Evolutionary conservation across 441 rosid genomes (phyloP), one percentile per base, ranked within the genome.

Genomic region (Gossypium aridum): DNA sequence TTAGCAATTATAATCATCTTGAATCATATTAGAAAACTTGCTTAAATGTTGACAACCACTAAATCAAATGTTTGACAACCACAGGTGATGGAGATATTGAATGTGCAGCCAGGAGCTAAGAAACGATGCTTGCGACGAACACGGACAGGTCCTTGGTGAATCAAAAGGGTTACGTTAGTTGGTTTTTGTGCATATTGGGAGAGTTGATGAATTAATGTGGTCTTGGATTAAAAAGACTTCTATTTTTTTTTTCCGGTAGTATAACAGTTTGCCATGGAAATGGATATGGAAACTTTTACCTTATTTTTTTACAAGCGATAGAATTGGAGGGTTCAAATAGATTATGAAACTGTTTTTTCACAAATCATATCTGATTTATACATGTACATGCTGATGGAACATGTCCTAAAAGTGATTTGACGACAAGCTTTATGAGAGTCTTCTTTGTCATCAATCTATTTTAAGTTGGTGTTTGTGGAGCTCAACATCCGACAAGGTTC

Each of bases 131-230:
- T 93, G 87, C 83, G 93, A 82, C 82, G 97, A 85, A 90, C 98
- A 23, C 90, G 86, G 79, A 91, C 98, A 0, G 93, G 96, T 76
- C 98, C 96, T n/a, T 93, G 98, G 99, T 96, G 85, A 89, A 82
- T 71, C n/a, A 7, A 71, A 73, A 62, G 25, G 3, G 23, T 74
- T 59, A 51, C 25, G 16, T 1, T 5, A 8, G 59, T 26, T 5
- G n/a, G 28, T 63, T 55, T 77, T 77, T 77, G 51, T 83, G 77
- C 80, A 78, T 79, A 80, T 76, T 54, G 31, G 76, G 71, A 75
- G 75, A 76, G 73, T 54, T 25, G 61, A 72, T 59, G 31, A 59
- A 23, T 13, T 22, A 22, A 55, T 57, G 2, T 13, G 26, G 2
- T 13, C 17, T 60, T 26, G 5, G 16, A 23, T 7, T 25, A 60